Evolutionary conservation across 441 rosid species (phyloP).

Genomic region (Flueggea neowawraea): DNA sequence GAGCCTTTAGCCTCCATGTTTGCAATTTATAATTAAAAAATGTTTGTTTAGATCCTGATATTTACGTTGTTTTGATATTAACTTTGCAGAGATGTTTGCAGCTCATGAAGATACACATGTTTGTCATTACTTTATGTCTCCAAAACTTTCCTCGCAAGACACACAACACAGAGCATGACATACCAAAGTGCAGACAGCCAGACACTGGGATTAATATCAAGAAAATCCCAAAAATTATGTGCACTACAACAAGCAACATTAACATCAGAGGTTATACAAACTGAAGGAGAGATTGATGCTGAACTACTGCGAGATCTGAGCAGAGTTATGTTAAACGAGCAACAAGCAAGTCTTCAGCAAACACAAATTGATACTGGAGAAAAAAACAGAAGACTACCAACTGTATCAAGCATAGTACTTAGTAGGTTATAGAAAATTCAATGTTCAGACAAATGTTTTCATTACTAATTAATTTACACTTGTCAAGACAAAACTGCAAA

Average conservation of each 20-base stretch:
- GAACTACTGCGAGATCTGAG: too few relatives aligned
- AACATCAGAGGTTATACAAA: neutral
- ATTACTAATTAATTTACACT: too few relatives aligned
- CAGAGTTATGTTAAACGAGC: too few relatives aligned
- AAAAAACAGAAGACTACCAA: neutral
- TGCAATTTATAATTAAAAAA: neutral
- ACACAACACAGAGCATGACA: neutral
- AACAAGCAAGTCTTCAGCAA: neutral
- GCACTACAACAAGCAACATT: neutral
- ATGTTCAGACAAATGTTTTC: too few relatives aligned
- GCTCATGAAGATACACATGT: neutral
- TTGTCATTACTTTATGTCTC: neutral
- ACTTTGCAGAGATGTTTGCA: conserved; percentile 4
- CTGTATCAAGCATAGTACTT: neutral
- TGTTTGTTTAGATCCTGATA: neutral
- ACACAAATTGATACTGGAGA: neutral
- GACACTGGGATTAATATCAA: neutral
- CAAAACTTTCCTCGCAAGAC: neutral
- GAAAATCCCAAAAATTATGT: neutral
- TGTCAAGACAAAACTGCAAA: too few relatives aligned
- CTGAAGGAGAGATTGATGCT: neutral
- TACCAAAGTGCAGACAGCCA: neutral
- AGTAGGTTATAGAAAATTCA: too few relatives aligned
- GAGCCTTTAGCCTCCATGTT: neutral
- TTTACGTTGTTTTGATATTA: neutral